Percentiles rank a stretch among this genome's conserved stretches.
These are phyloP conservation scores for Tylopilus sp. DNA, from an alignment of 768 basidiomycete species.

Conservation along the genomic window DNA sequence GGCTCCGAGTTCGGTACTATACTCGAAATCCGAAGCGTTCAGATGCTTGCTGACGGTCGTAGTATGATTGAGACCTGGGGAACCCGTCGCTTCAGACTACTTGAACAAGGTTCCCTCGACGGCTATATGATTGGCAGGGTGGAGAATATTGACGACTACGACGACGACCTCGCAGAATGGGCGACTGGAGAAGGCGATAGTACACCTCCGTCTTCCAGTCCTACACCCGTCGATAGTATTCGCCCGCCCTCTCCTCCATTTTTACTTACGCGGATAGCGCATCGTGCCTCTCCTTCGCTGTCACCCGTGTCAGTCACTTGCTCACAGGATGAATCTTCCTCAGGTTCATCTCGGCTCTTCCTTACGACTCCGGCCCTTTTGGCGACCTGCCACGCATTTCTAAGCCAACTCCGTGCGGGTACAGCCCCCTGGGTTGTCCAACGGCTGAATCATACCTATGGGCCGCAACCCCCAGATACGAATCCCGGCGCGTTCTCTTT, in stretches of 20 bases:
- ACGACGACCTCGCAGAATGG: constrained; percentile 33
- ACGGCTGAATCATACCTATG: constrained; percentile 74
- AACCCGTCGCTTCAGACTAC: constrained; percentile 72
- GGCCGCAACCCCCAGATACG: constrained; percentile 57
- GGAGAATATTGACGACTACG: constrained; percentile 50
- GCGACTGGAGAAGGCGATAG: constrained; percentile 11
- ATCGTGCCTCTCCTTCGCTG: constrained; percentile 9
- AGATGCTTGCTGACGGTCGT: constrained; percentile 86
- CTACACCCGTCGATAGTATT: not conserved
- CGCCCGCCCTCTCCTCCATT: constrained; percentile 11
- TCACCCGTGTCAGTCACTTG: not conserved
- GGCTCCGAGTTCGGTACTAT: constrained; percentile 81
- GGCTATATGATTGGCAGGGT: constrained; percentile 87
- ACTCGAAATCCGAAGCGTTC: constrained; percentile 82
- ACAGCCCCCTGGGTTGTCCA: constrained; percentile 94
- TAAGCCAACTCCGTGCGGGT: constrained; percentile 59
- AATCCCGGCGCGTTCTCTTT: constrained; percentile 76
- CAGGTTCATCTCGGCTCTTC: constrained; percentile 1
- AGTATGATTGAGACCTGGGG: constrained; percentile 81
- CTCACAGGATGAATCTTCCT: constrained; percentile 3
- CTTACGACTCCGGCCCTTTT: constrained; percentile 37
- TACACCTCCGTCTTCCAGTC: constrained; percentile 8
- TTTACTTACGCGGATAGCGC: constrained; percentile 13
- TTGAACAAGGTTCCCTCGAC: constrained; percentile 81
- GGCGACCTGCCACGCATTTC: constrained; percentile 55